Base-by-base conservation (phyloP, 331 rosid genomes). In the Rhamnella rubrinervis region DNA sequence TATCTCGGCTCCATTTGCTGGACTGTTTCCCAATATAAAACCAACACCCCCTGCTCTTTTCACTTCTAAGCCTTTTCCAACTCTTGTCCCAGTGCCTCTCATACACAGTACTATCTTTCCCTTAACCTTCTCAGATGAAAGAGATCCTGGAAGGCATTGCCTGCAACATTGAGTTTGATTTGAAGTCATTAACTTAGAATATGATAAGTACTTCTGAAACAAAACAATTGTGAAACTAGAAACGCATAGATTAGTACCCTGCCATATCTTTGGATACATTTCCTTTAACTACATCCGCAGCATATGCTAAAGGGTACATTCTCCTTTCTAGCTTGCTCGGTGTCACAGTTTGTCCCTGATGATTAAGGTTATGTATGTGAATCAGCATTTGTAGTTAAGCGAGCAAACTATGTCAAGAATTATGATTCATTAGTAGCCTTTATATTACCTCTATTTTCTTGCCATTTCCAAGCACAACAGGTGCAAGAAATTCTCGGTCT, bases 81-180 rank as follows among this genome's bases (percentile, higher is more conserved):
- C 31, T 77, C 97, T 93, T 39, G 16, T 16, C 19, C 95, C 96
- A 66, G 55, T 23, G 6, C 95, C 98, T 83, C 98, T 89, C 74
- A 78, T 49, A 84, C 98, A 93, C 10, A 93, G 0, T 40, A 93
- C 91, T 78, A 93, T 85, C 75, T 91, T 93, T 56, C 98, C 98
- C 49, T 66, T 72, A 7, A 72, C 86, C 79, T 89, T 85, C 56
- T 70, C 65, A 0, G 92, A 81, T 25, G 88, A 67, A 59, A 93
- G 91, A 39, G 87, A 81, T 15, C 86, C 89, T 14, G 84, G 86
- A 7, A 93, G 69, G 75, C 98, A 93, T 73, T 66, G 81, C 61
- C 98, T 93, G 88, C 81, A 35, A 67, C 18, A 67, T 60, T 65
- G 60, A 66, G 72, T 65, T 57, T 13, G 7, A 0, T 47, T 58